Conservation (phyloP, 257 asterid genomes). For the Eustoma russellianum region DNA sequence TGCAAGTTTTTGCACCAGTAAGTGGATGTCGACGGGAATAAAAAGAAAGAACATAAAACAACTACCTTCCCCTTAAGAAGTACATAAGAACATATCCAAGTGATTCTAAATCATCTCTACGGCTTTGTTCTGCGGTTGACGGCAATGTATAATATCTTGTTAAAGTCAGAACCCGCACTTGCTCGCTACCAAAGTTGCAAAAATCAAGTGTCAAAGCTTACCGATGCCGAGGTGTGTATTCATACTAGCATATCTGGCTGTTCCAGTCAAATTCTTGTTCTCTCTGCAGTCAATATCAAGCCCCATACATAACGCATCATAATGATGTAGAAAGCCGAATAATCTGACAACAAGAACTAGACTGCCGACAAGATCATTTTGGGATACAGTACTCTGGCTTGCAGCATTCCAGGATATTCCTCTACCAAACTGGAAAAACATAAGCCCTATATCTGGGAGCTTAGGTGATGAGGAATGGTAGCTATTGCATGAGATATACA, state of each 20-base stretch:
- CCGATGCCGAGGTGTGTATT: conserved; percentile 93
- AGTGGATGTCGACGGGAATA: conserved; percentile 13
- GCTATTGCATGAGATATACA: too few species aligned
- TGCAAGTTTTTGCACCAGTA: conserved; percentile 22
- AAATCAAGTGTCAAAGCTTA: conserved; percentile 18
- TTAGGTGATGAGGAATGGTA: not conserved
- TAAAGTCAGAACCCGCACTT: not conserved
- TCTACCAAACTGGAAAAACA: not conserved
- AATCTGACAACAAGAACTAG: not conserved
- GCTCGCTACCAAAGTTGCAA: conserved; percentile 6
- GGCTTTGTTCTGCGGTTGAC: conserved; percentile 67
- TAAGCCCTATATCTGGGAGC: not conserved
- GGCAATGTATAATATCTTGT: conserved; percentile 16
- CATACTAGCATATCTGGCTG: conserved; percentile 94
- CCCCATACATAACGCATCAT: not conserved
- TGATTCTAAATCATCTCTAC: conserved; percentile 93
- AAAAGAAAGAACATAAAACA: not conserved
- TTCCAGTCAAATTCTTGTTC: conserved; percentile 82
- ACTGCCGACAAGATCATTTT: not conserved
- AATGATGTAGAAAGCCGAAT: not conserved
- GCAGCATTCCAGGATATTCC: too few species aligned
- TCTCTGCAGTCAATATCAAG: conserved; percentile 41
- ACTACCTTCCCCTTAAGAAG: conserved; percentile 82
- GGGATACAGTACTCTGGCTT: not conserved
- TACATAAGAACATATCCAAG: conserved; percentile 93